These are phyloP conservation scores for Tylopilus subfusipes DNA, from an alignment of 768 basidiomycete species.

Conservation along the genomic window DNA sequence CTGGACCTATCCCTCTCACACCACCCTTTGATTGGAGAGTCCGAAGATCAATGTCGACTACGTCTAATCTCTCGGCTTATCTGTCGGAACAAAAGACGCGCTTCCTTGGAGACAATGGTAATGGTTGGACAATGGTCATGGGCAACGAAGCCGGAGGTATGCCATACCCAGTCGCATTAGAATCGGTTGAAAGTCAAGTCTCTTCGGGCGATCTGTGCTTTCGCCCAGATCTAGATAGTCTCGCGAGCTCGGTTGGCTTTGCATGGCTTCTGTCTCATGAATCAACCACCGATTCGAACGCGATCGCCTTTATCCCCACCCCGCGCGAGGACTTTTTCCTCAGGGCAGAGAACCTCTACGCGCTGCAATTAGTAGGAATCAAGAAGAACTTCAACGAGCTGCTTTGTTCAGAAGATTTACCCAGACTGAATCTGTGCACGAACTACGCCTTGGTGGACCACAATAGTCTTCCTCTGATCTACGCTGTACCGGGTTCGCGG, in stretches of 20 bases:
- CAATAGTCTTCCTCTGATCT: constrained; percentile 59
- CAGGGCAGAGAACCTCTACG: constrained; percentile 84
- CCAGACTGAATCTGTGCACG: constrained; percentile 38
- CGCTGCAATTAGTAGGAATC: constrained; percentile 59
- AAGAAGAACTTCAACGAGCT: constrained; percentile 50
- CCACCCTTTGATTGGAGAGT: background rate
- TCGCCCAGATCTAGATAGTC: constrained; percentile 76
- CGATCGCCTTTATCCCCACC: constrained; percentile 72
- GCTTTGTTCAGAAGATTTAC: constrained; percentile 68
- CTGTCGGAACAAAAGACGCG: constrained; percentile 47
- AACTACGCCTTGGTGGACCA: constrained; percentile 88
- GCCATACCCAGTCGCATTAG: background rate
- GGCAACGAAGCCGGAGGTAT: constrained; percentile 97
- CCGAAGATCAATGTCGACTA: constrained; percentile 21
- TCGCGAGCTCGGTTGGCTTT: constrained; percentile 83
- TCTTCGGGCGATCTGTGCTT: background rate
- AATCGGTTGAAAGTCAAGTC: background rate
- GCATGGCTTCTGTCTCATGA: constrained; percentile 62
- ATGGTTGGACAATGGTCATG: constrained; percentile 82
- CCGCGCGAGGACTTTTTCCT: constrained; percentile 65
- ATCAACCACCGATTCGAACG: constrained; percentile 37
- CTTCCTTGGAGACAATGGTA: constrained; percentile 57
- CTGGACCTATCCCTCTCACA: background rate
- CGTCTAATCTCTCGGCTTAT: constrained; percentile 34
- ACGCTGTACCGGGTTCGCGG: constrained; percentile 36